Percentiles rank a stretch among this genome's conserved stretches.
These are phyloP conservation scores for Torulaspora franciscae DNA, from an alignment of 805 yeast species.

Conservation along the genomic window DNA sequence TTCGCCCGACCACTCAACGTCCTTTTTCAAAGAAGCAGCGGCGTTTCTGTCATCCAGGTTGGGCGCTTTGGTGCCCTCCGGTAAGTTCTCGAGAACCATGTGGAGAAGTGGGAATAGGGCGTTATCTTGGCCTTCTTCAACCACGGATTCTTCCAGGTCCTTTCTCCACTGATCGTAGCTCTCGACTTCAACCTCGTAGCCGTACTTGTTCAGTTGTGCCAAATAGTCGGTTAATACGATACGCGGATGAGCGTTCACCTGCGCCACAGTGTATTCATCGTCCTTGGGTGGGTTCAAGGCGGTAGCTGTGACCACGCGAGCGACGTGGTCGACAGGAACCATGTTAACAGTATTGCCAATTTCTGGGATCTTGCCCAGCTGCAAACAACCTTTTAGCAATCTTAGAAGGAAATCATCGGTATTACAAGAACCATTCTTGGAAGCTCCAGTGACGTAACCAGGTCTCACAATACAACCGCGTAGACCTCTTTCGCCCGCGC, in stretches of 20 bases:
- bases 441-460: constrained; percentile 90
- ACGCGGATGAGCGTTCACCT: constrained; percentile 97
- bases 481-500: constrained; percentile 84
- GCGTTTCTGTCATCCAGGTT: constrained; percentile 89
- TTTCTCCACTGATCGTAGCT: constrained; percentile 79
- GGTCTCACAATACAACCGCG: constrained; percentile 90
- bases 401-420: constrained; percentile 95
- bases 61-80: constrained; percentile 89
- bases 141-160: constrained; percentile 69
- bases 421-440: constrained; percentile 80
- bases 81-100: constrained; percentile 88
- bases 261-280: constrained; percentile 65
- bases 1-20: constrained; percentile 56
- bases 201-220: constrained; percentile 59
- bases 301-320: constrained; percentile 79
- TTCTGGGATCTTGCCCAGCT: constrained; percentile 80
- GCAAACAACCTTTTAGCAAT: constrained; percentile 91
- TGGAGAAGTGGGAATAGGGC: constrained; percentile 92
- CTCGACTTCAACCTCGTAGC: constrained; percentile 58
- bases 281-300: constrained; percentile 67
- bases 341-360: constrained; percentile 85
- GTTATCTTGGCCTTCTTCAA: constrained; percentile 66
- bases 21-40: constrained; percentile 57
- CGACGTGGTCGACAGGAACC: constrained; percentile 98
- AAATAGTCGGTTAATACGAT: constrained; percentile 72